phyloP scores from a whole-genome alignment of 257 asterid species.

The Henckelia pumila region DNA sequence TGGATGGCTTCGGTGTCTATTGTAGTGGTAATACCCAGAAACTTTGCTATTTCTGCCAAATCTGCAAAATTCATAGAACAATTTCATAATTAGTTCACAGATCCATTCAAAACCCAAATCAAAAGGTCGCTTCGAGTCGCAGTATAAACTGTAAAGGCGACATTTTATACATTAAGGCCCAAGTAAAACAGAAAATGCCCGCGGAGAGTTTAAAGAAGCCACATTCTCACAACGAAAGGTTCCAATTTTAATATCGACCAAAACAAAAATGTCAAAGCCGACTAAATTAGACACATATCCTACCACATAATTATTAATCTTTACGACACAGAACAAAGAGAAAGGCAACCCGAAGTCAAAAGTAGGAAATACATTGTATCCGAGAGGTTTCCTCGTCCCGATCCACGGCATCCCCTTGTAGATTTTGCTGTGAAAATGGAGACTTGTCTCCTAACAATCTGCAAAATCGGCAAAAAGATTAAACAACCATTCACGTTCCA shows the following conservation, averaged over 20 bases:
- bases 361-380: conserved; percentile 67
- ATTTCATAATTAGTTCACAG: conserved; percentile 7
- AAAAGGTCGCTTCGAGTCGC: conserved; percentile 12
- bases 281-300: conserved; percentile 7
- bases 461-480: conserved; percentile 24
- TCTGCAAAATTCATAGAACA: conserved; percentile 47
- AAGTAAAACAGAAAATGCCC: neutral
- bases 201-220: neutral
- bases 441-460: conserved; percentile 92
- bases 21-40: conserved; percentile 84
- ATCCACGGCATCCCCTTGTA: conserved; percentile 87
- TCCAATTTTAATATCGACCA: neutral
- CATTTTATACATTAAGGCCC: neutral
- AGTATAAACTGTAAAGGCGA: neutral
- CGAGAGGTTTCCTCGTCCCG: conserved; percentile 96
- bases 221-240: neutral
- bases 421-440: conserved; percentile 93
- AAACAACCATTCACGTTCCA: neutral
- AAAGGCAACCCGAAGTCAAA: neutral
- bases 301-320: neutral
- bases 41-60: conserved; percentile 97
- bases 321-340: neutral
- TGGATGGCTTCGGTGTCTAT: conserved; percentile 91
- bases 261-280: neutral
- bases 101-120: conserved; percentile 1